Base-by-base conservation (phyloP, 352 stramenopile genomes). In the Blastocystis sp. region DNA sequence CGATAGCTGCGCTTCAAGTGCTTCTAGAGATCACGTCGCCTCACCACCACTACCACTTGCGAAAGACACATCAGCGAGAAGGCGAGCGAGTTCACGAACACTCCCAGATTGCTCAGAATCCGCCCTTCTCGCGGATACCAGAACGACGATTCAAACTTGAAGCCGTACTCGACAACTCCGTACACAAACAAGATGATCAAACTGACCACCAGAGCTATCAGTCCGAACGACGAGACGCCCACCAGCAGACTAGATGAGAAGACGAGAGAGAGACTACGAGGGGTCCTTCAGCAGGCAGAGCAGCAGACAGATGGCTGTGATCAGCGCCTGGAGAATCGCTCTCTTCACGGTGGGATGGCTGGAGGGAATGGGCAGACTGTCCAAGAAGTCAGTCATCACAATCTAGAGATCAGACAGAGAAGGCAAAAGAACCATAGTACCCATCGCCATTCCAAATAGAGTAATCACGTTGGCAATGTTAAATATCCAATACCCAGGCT, bases 371-470 rank as follows among this genome's bases (percentile, higher is more conserved):
- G 73, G 73, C 30, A 85, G 73, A 11, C 54, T 68, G 56, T 65
- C 50, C n/a, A 85, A 20, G 56, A 85, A 85, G 53, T 85, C 73
- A 9, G 73, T 85, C 73, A 85, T 85, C 5, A 65, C 73, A 26
- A 85, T 85, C 73, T 85, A 43, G 0, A 45, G 18, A 16, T 53
- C 18, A 69, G 16, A 66, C 0, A 45, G 13, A 8, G 3, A 50
- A 39, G 68, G 37, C 4, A 5, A 69, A 16, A 30, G 9, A 30
- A 85, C 73, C 26, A 85, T 85, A 3, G 73, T 85, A n/a, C 73
- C 73, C 73, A 65, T 85, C 0, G 73, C 50, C 73, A 65, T 30
- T 8, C 73, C 73, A 24, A 85, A 85, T 5, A 85, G 26, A 9
- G 73, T 85, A 43, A 85, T 53, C 37, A 50, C 37, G 20, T 39